These are phyloP conservation scores for Carpinus fangiana DNA, from an alignment of 306 rosid genomes.

Conservation along the genomic window DNA sequence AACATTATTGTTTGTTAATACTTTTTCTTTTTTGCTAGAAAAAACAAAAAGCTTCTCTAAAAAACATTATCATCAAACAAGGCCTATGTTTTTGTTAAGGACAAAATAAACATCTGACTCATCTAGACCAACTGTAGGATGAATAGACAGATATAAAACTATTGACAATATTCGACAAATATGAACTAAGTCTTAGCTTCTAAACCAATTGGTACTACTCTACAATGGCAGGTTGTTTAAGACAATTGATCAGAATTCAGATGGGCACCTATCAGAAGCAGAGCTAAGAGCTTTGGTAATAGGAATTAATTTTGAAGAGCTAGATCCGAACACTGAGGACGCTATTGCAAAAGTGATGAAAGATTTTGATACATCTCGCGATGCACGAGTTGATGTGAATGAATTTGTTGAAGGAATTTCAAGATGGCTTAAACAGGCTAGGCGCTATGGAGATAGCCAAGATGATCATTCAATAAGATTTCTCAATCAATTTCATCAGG, in stretches of 20 bases:
- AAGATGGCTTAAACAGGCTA: slow-evolving; percentile 37
- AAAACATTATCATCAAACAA: too few relatives aligned
- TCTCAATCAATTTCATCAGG: slow-evolving; percentile 57
- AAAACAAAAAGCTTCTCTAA: too few relatives aligned
- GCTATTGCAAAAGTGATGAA: slow-evolving; percentile 32
- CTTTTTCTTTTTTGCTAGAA: too few relatives aligned
- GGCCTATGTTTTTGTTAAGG: too few relatives aligned
- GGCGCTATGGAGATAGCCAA: slow-evolving; percentile 16
- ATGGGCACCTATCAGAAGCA: slow-evolving; percentile 30
- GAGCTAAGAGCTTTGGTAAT: slow-evolving; percentile 41
- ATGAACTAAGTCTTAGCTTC: not conserved
- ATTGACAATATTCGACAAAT: not conserved
- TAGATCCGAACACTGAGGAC: slow-evolving; percentile 21
- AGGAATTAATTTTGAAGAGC: slow-evolving; percentile 42
- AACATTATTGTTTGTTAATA: too few relatives aligned
- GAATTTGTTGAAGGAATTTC: slow-evolving; percentile 50
- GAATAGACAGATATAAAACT: not conserved
- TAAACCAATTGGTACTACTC: slow-evolving; percentile 6
- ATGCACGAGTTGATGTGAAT: slow-evolving; percentile 33
- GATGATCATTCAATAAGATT: slow-evolving; percentile 37
- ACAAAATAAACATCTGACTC: too few relatives aligned
- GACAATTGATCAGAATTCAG: slow-evolving; percentile 31
- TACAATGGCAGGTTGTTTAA: slow-evolving; percentile 35
- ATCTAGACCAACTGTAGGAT: too few relatives aligned
- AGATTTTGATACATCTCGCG: slow-evolving; percentile 60